phyloP scores from a whole-genome alignment of 768 basidiomycete species.

The Amanita molliuscula region DNA sequence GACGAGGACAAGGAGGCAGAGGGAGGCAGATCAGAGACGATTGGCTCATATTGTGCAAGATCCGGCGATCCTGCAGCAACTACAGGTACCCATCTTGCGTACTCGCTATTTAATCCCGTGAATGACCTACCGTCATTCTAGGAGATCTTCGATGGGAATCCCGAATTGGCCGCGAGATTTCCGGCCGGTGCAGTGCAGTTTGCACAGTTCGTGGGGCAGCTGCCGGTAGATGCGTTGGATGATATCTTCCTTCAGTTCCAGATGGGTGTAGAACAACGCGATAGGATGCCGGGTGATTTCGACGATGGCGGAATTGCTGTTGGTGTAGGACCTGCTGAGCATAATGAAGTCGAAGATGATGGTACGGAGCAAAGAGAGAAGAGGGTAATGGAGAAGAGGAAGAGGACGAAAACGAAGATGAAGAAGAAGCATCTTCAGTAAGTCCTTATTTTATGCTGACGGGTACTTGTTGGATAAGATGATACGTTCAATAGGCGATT shows the following conservation, averaged over 20 bases:
- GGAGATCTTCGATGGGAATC: conserved; percentile 49
- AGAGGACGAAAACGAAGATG: conserved; percentile 31
- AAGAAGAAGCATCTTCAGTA: conserved; percentile 43
- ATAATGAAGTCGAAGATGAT: conserved; percentile 9
- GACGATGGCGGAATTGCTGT: conserved; percentile 13
- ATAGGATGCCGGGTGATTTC: conserved; percentile 40
- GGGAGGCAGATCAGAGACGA: conserved; percentile 38
- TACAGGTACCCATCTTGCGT: conserved; percentile 29
- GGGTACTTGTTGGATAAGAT: not conserved
- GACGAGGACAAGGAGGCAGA: conserved; percentile 24
- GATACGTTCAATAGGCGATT: conserved; percentile 32
- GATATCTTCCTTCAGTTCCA: conserved; percentile 41
- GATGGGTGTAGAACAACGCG: conserved; percentile 25
- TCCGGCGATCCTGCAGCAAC: conserved; percentile 41
- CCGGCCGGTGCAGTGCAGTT: conserved; percentile 61
- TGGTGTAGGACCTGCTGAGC: conserved; percentile 6
- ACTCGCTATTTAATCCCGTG: not conserved
- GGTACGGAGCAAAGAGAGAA: conserved; percentile 12
- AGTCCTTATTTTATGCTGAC: conserved; percentile 13
- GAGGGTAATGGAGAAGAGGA: conserved; percentile 22
- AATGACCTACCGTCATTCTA: conserved; percentile 9
- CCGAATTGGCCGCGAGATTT: conserved; percentile 42
- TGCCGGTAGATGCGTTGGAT: conserved; percentile 48
- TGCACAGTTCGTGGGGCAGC: conserved; percentile 41
- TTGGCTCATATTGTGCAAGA: conserved; percentile 53